Conservation (phyloP, 2,329 filamentous ascomycete species). For the Colletotrichum eremochloae region DNA sequence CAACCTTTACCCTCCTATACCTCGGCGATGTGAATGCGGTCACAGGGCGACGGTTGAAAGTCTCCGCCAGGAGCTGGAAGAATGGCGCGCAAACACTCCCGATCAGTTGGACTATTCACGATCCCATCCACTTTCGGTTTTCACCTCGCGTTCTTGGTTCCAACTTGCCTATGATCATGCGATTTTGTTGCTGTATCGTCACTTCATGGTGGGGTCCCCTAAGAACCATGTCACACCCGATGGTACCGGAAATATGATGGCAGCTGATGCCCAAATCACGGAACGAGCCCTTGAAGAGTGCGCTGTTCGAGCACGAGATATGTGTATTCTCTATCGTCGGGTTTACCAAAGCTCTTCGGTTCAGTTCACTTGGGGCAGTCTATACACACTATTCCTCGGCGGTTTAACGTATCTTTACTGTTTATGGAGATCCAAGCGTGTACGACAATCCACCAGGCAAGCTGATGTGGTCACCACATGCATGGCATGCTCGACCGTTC, state of each 20-base stretch:
- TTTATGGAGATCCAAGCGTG: slow-evolving; percentile 22
- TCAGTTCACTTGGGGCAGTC: slow-evolving; percentile 50
- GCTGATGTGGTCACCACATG: slow-evolving; percentile 49
- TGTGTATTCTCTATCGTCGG: slow-evolving; percentile 52
- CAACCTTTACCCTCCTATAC: slow-evolving; percentile 44
- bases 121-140: slow-evolving; percentile 48
- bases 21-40: slow-evolving; percentile 7
- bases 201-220: slow-evolving; percentile 43
- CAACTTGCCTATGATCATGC: slow-evolving; percentile 54
- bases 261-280: slow-evolving; percentile 32
- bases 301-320: slow-evolving; percentile 44
- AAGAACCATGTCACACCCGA: background rate
- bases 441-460: slow-evolving; percentile 16
- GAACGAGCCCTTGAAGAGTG: slow-evolving; percentile 35
- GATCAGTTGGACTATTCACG: slow-evolving; percentile 42
- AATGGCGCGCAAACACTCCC: slow-evolving; percentile 47
- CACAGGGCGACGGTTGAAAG: background rate
- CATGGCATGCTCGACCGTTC: slow-evolving; percentile 52
- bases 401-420: slow-evolving; percentile 52
- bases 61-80: slow-evolving; percentile 32
- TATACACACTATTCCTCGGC: slow-evolving; percentile 53
- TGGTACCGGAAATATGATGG: background rate
- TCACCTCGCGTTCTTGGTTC: slow-evolving; percentile 55
- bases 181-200: slow-evolving; percentile 54
- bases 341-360: slow-evolving; percentile 47